Base-by-base conservation (phyloP, 106 monocot species). In the Cymbidium sinense region DNA sequence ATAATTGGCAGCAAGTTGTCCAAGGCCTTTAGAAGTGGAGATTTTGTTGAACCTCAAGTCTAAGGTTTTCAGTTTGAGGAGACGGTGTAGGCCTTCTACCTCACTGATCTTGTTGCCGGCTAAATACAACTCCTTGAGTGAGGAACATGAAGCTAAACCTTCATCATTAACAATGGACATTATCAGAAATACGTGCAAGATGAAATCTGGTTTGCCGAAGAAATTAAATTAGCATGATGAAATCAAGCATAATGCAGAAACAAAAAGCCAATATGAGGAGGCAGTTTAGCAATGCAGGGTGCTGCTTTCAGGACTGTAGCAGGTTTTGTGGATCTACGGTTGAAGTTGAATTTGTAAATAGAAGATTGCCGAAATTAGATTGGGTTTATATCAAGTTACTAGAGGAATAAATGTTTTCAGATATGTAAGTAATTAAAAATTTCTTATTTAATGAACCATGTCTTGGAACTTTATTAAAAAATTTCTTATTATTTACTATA, bases 31-130 rank as follows among this genome's bases (percentile, higher is more conserved):
- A 17, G 91, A 71, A 1, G 89, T 90, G 2, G 96, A 91, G 36
- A 96, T 84, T 64, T 85, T 91, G 75, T 96, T 96, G 71, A 43
- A 76, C 30, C 87, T 77, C 70, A 96, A 21, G 77, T 96, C 96
- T 7, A 96, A 47, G 20, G 87, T 72, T 43, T 85, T 83, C 39
- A 96, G 77, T 77, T 94, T 96, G 50, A 94, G 86, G 34, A 96
- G 88, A 3, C 96, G 85, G 73, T 96, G 93, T 33, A 96, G 91
- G 44, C 96, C 93, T 76, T 96, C 96, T 8, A 96, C 82, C 73
- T 96, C 93, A 75, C 93, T 87, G 75, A 96, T 93, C 81, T 96
- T 96, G 83, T 96, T 96, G 7, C 89, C 86, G 34, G 85, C 87
- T 34, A 96, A 64, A 55, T 96, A 93, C 3, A 96, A 79, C 82